Percentiles rank a stretch among this genome's conserved stretches.
Evolutionary conservation across 2,329 filamentous ascomycete genomes (phyloP).

Genomic region (Colletotrichum karsti): DNA sequence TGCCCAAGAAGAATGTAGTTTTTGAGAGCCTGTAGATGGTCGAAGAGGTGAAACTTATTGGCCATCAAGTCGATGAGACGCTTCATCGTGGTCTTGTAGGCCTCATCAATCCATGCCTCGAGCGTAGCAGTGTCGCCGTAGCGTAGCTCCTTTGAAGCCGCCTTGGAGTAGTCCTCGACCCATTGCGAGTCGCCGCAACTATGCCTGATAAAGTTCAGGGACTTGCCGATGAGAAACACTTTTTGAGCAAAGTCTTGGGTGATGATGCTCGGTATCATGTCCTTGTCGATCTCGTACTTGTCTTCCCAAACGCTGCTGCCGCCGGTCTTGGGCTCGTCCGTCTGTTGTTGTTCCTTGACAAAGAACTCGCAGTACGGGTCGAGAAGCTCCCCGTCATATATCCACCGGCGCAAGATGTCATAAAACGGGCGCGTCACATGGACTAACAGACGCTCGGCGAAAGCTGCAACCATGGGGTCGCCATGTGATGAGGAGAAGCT

Average conservation of each 20-base stretch:
- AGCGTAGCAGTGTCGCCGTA: constrained; percentile 94
- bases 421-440: constrained; percentile 96
- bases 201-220: constrained; percentile 96
- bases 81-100: constrained; percentile 98
- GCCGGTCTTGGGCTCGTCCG: constrained; percentile 46
- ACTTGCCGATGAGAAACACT: constrained; percentile 97
- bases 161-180: constrained; percentile 96
- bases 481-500: constrained; percentile 92
- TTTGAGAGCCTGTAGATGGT: constrained; percentile 90
- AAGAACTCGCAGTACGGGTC: constrained; percentile 97
- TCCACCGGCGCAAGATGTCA: constrained; percentile 94
- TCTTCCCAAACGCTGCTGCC: constrained; percentile 94
- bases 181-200: constrained; percentile 93
- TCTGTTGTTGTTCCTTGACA: constrained; percentile 80
- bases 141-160: constrained; percentile 86
- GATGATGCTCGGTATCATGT: constrained; percentile 93
- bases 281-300: constrained; percentile 87
- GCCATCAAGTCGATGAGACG: constrained; percentile 93
- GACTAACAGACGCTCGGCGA: constrained; percentile 86
- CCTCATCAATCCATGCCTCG: constrained; percentile 93
- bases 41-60: constrained; percentile 92
- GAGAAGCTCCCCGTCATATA: constrained; percentile 97
- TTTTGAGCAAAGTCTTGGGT: constrained; percentile 94
- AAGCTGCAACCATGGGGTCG: constrained; percentile 91
- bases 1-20: constrained; percentile 94